Base-by-base conservation (phyloP, 345 rosid genomes). In the Gossypium stocksii region DNA sequence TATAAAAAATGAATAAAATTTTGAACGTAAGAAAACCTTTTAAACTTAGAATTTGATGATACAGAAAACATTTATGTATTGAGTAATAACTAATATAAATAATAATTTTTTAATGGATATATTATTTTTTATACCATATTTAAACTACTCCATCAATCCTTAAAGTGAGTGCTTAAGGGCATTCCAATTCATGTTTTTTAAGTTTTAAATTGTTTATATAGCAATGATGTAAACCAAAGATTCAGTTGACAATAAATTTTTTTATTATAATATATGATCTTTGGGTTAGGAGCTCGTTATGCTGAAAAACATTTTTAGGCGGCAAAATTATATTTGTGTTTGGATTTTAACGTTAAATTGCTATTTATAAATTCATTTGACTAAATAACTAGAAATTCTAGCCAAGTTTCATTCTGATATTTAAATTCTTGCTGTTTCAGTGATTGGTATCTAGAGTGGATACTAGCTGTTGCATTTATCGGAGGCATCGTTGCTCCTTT, bases 401-500 rank as follows among this genome's bases (percentile, higher is more conserved):
- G 52, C 52, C 13, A 48, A 48, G 15, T 48, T 48, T 15, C 13
- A 12, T 11, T 56, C 2, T 20, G 13, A 72, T 46, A 13, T 61
- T 52, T 1, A 14, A 52, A 61, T 38, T 14, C 10, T 11, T 67
- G 17, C 59, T 51, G 23, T 70, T 78, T 61, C 83, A 92, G 97
- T 81, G 97, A 90, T 71, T 78, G 73, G 76, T 89, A 92, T 70
- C 82, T 92, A 87, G 89, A 88, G 83, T 92, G 92, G 94, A 70
- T 92, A 77, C 81, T 92, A 44, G 97, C 94, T 16, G 85, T 94
- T 81, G 87, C 98, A 60, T 90, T 80, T 71, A 80, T 88, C 46
- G 94, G 97, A 67, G 93, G 97, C 73, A 78, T 94, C 59, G 80
- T 82, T 29, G 93, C 97, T 77, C 97, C 97, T 76, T 78, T 94